Percentiles rank a stretch among this genome's conserved stretches.
These are phyloP conservation scores for Brassica carinata DNA, from an alignment of 345 rosid species.

Conservation along the genomic window DNA sequence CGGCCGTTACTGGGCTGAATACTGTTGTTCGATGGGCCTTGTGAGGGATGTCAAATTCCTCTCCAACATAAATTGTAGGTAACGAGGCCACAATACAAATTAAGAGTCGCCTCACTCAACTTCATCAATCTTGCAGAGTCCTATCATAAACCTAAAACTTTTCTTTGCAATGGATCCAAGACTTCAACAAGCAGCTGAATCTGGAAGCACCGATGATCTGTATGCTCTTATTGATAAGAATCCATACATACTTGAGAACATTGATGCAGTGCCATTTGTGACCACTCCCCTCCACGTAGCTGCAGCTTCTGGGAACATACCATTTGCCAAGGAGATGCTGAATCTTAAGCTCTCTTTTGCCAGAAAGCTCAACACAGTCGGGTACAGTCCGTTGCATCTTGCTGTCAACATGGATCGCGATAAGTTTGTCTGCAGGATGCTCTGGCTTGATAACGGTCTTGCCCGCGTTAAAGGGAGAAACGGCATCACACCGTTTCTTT, in stretches of 20 bases:
- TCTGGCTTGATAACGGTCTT: neutral
- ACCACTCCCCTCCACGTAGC: no score
- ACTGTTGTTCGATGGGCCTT: no score
- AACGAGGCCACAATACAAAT: neutral
- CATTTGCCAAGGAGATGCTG: constrained; percentile 22
- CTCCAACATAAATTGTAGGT: no score
- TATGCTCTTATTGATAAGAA: neutral
- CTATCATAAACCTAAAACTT: neutral
- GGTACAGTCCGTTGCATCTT: constrained; percentile 42
- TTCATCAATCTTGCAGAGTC: neutral
- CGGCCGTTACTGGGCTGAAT: no score
- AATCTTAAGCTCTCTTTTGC: constrained; percentile 44
- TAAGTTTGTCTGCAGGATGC: neutral
- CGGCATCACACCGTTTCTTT: neutral
- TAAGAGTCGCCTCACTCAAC: neutral
- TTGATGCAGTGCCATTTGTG: no score
- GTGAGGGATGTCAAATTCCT: no score
- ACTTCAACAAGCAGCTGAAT: neutral
- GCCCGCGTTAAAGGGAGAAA: neutral
- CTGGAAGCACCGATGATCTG: neutral
- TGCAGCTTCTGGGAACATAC: no score
- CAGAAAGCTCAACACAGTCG: constrained; percentile 34
- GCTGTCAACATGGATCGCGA: constrained; percentile 25
- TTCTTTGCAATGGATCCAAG: neutral
- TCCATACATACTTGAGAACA: neutral